These are phyloP conservation scores for Harringtonia lauricola DNA, from an alignment of 2,329 filamentous ascomycete genomes.

Conservation along the genomic window DNA sequence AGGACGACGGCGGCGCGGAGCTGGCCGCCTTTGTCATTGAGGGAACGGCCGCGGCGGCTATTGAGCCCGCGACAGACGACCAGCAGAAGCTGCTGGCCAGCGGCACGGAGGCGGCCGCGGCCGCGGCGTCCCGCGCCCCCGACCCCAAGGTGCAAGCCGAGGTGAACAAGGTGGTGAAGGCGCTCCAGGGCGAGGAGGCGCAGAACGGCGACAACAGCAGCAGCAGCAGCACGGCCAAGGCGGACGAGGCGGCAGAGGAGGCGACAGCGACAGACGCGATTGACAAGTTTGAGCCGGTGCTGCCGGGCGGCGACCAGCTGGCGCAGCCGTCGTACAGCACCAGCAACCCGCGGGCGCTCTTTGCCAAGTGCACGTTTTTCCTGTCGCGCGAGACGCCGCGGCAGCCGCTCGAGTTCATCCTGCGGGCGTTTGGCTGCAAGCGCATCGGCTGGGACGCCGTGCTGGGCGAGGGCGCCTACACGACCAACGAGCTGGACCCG, in stretches of 20 bases:
- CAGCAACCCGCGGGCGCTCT: slow-evolving; percentile 62
- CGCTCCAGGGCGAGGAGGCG: slow-evolving; percentile 41
- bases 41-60: slow-evolving; percentile 47
- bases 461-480: slow-evolving; percentile 85
- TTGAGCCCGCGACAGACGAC: slow-evolving; percentile 37
- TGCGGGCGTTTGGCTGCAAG: slow-evolving; percentile 91
- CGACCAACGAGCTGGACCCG: slow-evolving; percentile 75
- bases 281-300: slow-evolving; percentile 83
- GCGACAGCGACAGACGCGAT: slow-evolving; percentile 49
- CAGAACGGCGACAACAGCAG: slow-evolving; percentile 18
- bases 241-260: slow-evolving; percentile 34
- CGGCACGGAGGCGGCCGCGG: slow-evolving; percentile 20
- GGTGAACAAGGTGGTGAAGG: slow-evolving; percentile 58
- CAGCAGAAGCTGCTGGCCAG: slow-evolving; percentile 29
- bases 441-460: slow-evolving; percentile 90
- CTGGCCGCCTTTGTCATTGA: slow-evolving; percentile 86
- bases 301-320: slow-evolving; percentile 74
- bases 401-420: slow-evolving; percentile 81
- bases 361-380: slow-evolving; percentile 82
- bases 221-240: slow-evolving; percentile 25
- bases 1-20: slow-evolving; percentile 84
- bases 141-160: slow-evolving; percentile 54
- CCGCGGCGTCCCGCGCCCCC: slow-evolving; percentile 31
- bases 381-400: slow-evolving; percentile 89
- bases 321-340: slow-evolving; percentile 62